Evolutionary conservation across 2,329 filamentous ascomycete species (phyloP).

Genomic region (Herpotrichia juniperi): DNA sequence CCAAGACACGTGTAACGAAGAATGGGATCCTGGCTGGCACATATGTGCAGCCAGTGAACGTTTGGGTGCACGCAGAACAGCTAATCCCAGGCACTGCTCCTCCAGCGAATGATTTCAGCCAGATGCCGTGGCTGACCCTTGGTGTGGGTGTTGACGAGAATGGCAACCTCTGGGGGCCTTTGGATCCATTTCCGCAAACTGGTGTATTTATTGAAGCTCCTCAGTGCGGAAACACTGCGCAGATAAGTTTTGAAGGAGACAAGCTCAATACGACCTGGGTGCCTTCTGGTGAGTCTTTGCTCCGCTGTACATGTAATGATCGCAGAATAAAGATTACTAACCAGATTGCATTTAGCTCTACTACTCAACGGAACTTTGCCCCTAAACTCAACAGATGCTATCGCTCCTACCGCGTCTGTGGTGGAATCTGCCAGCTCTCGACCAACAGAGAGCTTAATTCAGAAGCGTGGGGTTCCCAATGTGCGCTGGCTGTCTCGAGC

Average conservation of each 20-base stretch:
- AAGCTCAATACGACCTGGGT: slow-evolving; percentile 5
- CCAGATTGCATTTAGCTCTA: background rate
- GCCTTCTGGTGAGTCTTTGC: slow-evolving; percentile 1
- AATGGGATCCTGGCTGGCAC: slow-evolving; percentile 43
- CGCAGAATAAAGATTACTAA: background rate
- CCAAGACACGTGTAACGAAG: slow-evolving; percentile 28
- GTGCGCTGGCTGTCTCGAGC: slow-evolving; percentile 4
- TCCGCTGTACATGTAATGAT: background rate
- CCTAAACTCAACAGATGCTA: background rate
- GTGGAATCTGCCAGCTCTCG: background rate
- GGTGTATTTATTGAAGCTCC: slow-evolving; percentile 8
- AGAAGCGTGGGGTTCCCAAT: slow-evolving; percentile 2
- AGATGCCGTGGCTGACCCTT: slow-evolving; percentile 35
- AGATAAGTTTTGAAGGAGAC: background rate
- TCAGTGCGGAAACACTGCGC: background rate
- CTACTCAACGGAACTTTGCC: slow-evolving; percentile 3
- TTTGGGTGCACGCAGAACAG: slow-evolving; percentile 46
- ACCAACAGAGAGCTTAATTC: background rate
- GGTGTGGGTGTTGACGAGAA: slow-evolving; percentile 14
- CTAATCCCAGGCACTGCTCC: slow-evolving; percentile 36
- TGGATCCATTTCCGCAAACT: slow-evolving; percentile 34
- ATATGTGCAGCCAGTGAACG: slow-evolving; percentile 45
- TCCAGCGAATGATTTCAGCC: slow-evolving; percentile 12
- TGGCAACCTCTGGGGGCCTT: slow-evolving; percentile 31
- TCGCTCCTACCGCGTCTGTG: background rate